Conservation (phyloP, 345 rosid genomes). For the Lepidium sativum region DNA sequence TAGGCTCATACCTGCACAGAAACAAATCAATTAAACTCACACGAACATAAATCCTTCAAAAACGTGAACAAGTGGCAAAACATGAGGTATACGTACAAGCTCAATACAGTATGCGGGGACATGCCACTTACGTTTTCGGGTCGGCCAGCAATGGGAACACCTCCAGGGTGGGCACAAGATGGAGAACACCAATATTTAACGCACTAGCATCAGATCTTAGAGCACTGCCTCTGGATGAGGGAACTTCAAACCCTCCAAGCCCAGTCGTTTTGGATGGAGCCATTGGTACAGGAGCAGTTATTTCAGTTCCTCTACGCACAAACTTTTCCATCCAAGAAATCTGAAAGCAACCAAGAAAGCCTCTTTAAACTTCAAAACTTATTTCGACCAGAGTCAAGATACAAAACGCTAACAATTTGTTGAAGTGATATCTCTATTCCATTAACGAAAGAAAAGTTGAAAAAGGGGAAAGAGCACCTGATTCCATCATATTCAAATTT, state of each 20-base stretch:
- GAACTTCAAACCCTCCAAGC: conserved; percentile 99
- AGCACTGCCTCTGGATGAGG: conserved; percentile 83
- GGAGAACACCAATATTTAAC: conserved; percentile 90
- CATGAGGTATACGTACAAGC: background rate
- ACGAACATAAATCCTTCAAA: background rate
- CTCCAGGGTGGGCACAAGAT: conserved; percentile 90
- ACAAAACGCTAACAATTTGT: background rate
- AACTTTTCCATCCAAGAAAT: conserved; percentile 99
- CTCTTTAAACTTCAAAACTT: background rate
- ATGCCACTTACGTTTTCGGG: conserved; percentile 59
- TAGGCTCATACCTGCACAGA: conserved; percentile 82
- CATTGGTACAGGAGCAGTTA: conserved; percentile 98
- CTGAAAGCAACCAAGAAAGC: conserved; percentile 29
- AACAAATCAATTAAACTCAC: background rate
- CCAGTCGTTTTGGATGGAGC: conserved; percentile 92
- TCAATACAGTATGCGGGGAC: conserved; percentile 25
- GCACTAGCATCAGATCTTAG: conserved; percentile 97
- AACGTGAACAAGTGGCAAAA: background rate
- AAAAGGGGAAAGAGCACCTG: conserved; percentile 16
- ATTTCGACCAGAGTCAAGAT: background rate
- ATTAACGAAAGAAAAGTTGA: background rate
- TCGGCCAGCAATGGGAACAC: conserved; percentile 84
- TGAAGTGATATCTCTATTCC: background rate
- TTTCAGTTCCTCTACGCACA: conserved; percentile 87
- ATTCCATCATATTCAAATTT: conserved; percentile 1